Base-by-base conservation (phyloP, 345 rosid species). In the Rhodamnia argentea region DNA sequence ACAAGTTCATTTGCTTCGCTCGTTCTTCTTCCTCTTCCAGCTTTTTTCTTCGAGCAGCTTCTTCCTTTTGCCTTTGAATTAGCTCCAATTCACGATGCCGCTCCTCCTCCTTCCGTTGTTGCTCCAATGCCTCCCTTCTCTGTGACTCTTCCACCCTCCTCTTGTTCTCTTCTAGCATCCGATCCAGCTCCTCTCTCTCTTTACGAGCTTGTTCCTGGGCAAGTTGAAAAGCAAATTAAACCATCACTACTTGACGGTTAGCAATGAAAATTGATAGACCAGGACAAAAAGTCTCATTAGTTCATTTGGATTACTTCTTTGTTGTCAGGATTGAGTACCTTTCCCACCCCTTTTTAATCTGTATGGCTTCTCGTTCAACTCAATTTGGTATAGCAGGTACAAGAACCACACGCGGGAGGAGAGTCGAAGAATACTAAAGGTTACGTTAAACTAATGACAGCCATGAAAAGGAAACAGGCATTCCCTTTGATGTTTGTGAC, bases 131-230 rank as follows among this genome's bases (percentile, higher is more conserved):
- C 89, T 95, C 98, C 88, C 98, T 91, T 87, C 94, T 91, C 87
- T 95, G 98, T 56, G 98, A 56, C 88, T 95, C 98, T 88, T 94
- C 98, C 85, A 96, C 98, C 85, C 94, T 93, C 90, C 96, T 92
- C 89, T 84, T 90, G 88, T 96, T 96, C 90, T 96, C 98, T 89
- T 95, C 96, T 82, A 96, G 90, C 98, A 96, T 94, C 90, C 93
- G 95, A 86, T 96, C 98, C 62, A 95, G 92, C 88, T 96, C 98
- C 85, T 96, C 96, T 89, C 96, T 92, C 85, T 95, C 98, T 90
- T 89, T 96, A 86, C 93, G 90, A 51, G 94, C 94, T 94, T 94
- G 96, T 89, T 93, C 98, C 98, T 96, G 91, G 8, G 20, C 58
- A 53, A 86, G 76, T 75, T 70, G 47, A 10, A 37, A 37, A 70